A percentile compares a stretch with the other conserved stretches of the same genome.
Evolutionary conservation across 129 eudicot species (phyloP).

Genomic region (Lactuca sativa): DNA sequence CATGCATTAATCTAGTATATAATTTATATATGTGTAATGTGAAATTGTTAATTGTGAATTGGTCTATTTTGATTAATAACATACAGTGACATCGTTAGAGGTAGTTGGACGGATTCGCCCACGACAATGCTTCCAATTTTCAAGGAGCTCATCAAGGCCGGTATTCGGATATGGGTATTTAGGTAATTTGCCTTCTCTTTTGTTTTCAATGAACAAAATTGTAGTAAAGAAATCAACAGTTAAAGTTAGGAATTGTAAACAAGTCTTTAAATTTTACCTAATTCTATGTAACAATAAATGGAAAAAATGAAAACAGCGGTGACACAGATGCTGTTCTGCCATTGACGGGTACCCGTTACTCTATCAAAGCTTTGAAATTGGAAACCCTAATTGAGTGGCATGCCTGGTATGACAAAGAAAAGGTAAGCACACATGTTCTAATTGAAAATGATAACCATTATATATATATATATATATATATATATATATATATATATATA

Average conservation of each 20-base stretch:
- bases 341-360: constrained; percentile 62
- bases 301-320: constrained; percentile 39
- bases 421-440: constrained; percentile 29
- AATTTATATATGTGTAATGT: too few species aligned
- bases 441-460: too few species aligned
- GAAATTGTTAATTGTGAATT: too few species aligned
- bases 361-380: constrained; percentile 56
- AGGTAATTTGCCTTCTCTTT: constrained; percentile 37
- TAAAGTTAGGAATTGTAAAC: not conserved
- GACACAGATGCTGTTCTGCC: constrained; percentile 75
- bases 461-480: too few species aligned
- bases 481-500: too few species aligned
- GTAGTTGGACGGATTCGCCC: constrained; percentile 77
- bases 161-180: constrained; percentile 67
- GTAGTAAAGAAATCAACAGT: not conserved
- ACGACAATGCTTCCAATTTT: constrained; percentile 65
- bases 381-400: constrained; percentile 49
- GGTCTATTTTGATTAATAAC: not conserved
- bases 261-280: not conserved
- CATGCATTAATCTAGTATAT: not conserved
- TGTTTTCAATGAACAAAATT: not conserved
- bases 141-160: constrained; percentile 69
- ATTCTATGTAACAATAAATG: not conserved
- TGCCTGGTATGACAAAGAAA: constrained; percentile 62
- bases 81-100: constrained; percentile 58